Percentiles rank a stretch among this genome's conserved stretches.
Evolutionary conservation across 768 basidiomycete species (phyloP).

Genomic region (Naganishia kalamii): DNA sequence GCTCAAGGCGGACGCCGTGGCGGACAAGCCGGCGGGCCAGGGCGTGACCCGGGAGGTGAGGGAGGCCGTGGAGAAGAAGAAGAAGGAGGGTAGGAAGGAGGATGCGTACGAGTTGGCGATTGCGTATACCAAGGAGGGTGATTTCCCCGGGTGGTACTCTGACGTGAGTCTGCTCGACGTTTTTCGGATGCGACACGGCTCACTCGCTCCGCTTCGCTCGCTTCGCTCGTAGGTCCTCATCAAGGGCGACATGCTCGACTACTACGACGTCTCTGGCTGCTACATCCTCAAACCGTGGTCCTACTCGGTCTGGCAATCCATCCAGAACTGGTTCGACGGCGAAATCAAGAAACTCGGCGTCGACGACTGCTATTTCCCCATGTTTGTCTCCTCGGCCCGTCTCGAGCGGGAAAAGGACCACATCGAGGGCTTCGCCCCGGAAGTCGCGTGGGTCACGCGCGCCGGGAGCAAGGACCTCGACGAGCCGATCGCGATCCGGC

Average conservation of each 20-base stretch:
- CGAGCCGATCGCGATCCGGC: conserved; percentile 94
- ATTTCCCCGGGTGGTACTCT: conserved; percentile 91
- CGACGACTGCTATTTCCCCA: conserved; percentile 97
- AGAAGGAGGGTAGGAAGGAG: conserved; percentile 60
- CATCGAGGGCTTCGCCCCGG: conserved; percentile 97
- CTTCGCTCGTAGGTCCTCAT: conserved; percentile 65
- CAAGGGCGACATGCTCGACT: conserved; percentile 98
- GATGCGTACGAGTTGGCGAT: conserved; percentile 87
- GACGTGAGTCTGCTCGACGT: conserved; percentile 54
- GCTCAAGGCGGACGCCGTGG: conserved; percentile 51
- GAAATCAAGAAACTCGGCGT: conserved; percentile 91
- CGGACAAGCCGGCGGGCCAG: conserved; percentile 32
- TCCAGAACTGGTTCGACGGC: conserved; percentile 89
- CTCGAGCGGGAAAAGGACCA: conserved; percentile 97
- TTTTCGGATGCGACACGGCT: background rate
- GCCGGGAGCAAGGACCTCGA: conserved; percentile 90
- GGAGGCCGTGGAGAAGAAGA: conserved; percentile 28
- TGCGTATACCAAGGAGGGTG: conserved; percentile 89
- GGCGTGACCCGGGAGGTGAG: conserved; percentile 37
- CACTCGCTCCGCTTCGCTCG: background rate
- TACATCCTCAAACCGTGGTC: conserved; percentile 99
- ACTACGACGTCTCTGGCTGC: conserved; percentile 96
- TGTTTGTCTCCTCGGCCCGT: conserved; percentile 89
- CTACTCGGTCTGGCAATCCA: conserved; percentile 92
- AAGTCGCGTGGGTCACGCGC: conserved; percentile 99